Conservation (phyloP, 2,329 filamentous ascomycete species). For the Fusarium cicatricum region DNA sequence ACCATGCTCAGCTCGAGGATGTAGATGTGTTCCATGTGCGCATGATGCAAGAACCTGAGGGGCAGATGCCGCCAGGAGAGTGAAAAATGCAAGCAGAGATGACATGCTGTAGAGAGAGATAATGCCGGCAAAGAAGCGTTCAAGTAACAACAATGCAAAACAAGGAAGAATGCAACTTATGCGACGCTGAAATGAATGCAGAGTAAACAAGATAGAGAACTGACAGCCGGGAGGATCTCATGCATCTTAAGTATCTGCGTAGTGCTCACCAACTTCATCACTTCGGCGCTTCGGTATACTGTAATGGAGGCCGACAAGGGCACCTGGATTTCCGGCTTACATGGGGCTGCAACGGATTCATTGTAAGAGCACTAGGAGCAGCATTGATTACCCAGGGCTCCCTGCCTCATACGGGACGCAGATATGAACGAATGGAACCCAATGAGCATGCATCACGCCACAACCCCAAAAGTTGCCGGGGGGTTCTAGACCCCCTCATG, state of each 20-base stretch:
- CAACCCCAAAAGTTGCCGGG: background rate
- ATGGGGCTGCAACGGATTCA: slow-evolving; percentile 3
- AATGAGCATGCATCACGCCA: background rate
- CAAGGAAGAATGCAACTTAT: too few relatives aligned
- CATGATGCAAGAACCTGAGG: slow-evolving; percentile 46
- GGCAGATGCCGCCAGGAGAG: slow-evolving; percentile 26
- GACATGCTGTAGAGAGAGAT: slow-evolving; percentile 7
- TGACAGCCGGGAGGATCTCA: background rate
- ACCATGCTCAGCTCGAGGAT: slow-evolving; percentile 43
- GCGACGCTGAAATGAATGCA: background rate
- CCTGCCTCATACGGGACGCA: background rate
- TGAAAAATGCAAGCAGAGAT: slow-evolving; percentile 18
- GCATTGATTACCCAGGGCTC: too few relatives aligned
- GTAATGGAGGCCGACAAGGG: background rate
- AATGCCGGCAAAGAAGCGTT: background rate
- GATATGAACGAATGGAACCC: too few relatives aligned
- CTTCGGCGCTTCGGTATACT: background rate
- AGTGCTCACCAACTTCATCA: background rate
- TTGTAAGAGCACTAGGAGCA: background rate
- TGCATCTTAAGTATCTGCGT: background rate
- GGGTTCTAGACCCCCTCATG: background rate
- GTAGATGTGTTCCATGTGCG: slow-evolving; percentile 50
- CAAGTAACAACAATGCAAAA: background rate
- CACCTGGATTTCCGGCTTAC: background rate
- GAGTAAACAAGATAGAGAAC: background rate